Evolutionary conservation across 1,284 basidiomycete genomes (phyloP), one percentile per base, ranked within the genome.

Genomic region (Leccinum griseonigrum): DNA sequence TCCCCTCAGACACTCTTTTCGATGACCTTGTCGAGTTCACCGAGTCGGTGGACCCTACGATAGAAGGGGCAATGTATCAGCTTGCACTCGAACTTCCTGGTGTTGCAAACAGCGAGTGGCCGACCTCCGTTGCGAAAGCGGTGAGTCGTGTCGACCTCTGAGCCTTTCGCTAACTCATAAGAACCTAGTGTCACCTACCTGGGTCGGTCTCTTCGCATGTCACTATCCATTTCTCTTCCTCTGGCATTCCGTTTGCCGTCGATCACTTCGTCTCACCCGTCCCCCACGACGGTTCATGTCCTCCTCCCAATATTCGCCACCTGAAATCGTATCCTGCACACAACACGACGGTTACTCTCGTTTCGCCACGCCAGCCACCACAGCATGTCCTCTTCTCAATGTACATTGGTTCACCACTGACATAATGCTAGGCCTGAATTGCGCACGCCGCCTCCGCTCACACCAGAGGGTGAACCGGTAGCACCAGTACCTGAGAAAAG

Each of bases 201-300:
- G 70, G 76, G 59, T 77, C 79, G 59, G 79, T 80, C 16, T 75
- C 81, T 32, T 88, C 90, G 60, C 77, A 79, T 32, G 71, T 92
- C 66, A 74, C 81, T 53, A 71, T 92, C n/a, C 87, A 90, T 71
- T 72, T 83, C 62, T 72, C 77, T 46, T 68, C 75, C 28, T 77
- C 77, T 55, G 75, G 78, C 43, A 71, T 72, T 57, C 85, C 87
- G 10, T 85, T 84, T 70, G 83, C 85, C 56, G 68, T 92, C 59
- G 87, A 91, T 70, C 88, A 91, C 71, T 90, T 88, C 67, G 76
- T 92, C 29, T 80, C 79, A 52, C 85, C 89, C 53, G 77, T 85
- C 54, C 84, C 87, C 26, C 82, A 81, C 68, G 81, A 88, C 68
- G 90, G 87, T 64, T 75, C 83, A 38, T 93, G 91, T 70, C 84